Percentiles rank a stretch among this genome's conserved stretches.
Conservation (phyloP, 2,329 filamentous ascomycete genomes). For the Verticillium klebahnii region DNA sequence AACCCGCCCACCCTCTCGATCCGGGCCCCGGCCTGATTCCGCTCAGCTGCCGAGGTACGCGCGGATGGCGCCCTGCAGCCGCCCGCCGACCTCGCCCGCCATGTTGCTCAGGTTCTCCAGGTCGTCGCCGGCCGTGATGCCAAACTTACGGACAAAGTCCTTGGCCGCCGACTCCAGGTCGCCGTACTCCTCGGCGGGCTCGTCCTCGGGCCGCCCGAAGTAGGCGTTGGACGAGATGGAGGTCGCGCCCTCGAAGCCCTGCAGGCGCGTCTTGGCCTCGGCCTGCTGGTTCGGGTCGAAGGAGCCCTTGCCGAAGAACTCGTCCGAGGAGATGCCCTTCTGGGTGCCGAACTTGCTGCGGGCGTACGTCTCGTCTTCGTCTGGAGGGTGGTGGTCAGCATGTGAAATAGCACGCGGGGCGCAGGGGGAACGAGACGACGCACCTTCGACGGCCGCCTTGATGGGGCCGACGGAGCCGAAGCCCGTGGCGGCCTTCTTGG, state of each 20-base stretch:
- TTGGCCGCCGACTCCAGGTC: constrained; percentile 91
- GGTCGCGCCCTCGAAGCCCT: constrained; percentile 88
- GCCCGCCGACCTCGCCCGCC: constrained; percentile 79
- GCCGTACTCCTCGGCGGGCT: constrained; percentile 73
- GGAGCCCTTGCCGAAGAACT: constrained; percentile 90
- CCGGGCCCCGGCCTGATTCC: background rate
- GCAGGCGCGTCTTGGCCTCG: constrained; percentile 82
- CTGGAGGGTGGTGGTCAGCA: constrained; percentile 26
- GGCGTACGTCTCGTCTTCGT: constrained; percentile 77
- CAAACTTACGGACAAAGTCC: constrained; percentile 93
- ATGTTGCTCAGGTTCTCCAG: constrained; percentile 82
- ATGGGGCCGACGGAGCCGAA: constrained; percentile 82
- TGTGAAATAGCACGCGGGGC: too few relatives aligned
- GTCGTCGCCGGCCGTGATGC: constrained; percentile 92
- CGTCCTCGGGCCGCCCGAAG: constrained; percentile 89
- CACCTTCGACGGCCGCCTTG: constrained; percentile 67
- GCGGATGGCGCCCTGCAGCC: constrained; percentile 72
- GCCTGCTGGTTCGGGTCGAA: constrained; percentile 77
- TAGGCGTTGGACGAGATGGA: constrained; percentile 96
- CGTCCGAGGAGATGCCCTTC: constrained; percentile 95
- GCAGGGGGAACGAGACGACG: constrained; percentile 16
- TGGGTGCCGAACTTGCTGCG: constrained; percentile 85
- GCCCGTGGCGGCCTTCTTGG: constrained; percentile 69
- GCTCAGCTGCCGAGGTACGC: constrained; percentile 57
- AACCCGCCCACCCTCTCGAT: background rate